A percentile compares a stretch with the other conserved stretches of the same genome.
phyloP scores from a whole-genome alignment of 768 basidiomycete species.

The Clathrus columnatus region DNA sequence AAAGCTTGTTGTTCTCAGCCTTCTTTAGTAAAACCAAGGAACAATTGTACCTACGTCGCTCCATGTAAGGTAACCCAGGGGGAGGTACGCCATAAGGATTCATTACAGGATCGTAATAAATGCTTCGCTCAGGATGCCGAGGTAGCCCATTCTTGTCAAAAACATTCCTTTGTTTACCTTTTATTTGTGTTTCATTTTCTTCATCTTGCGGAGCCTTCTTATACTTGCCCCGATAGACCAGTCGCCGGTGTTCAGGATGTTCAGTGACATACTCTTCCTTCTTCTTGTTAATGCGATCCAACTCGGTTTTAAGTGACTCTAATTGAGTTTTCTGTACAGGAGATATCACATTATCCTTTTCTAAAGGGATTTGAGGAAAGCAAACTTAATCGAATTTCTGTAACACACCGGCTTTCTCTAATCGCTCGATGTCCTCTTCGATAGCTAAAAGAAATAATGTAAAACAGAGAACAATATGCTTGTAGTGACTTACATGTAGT shows the following conservation, averaged over 20 bases:
- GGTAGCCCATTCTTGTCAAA: slow-evolving; percentile 83
- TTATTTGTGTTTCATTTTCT: slow-evolving; percentile 29
- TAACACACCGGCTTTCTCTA: slow-evolving; percentile 10
- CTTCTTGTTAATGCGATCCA: slow-evolving; percentile 72
- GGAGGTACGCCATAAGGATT: slow-evolving; percentile 92
- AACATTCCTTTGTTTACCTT: slow-evolving; percentile 47
- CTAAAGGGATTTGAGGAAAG: slow-evolving; percentile 50
- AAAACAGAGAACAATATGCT: slow-evolving; percentile 2
- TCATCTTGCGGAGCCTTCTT: slow-evolving; percentile 27
- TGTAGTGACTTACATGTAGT: slow-evolving; percentile 51
- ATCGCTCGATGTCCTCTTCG: slow-evolving; percentile 6
- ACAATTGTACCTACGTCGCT: slow-evolving; percentile 53
- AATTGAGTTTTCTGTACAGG: slow-evolving; percentile 58
- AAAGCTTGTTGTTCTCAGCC: slow-evolving; percentile 52
- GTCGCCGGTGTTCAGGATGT: slow-evolving; percentile 84
- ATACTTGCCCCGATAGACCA: slow-evolving; percentile 48
- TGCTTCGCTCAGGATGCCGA: slow-evolving; percentile 81
- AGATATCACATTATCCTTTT: slow-evolving; percentile 20
- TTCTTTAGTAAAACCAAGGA: not conserved
- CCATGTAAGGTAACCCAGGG: slow-evolving; percentile 93
- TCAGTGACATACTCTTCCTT: slow-evolving; percentile 89
- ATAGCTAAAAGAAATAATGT: slow-evolving; percentile 1
- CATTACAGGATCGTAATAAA: slow-evolving; percentile 89
- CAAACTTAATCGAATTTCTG: slow-evolving; percentile 35
- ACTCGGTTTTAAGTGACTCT: slow-evolving; percentile 61